Percentiles rank a stretch among this genome's conserved stretches.
Conservation (phyloP, 139 green algal genomes). For the Coelastrella sp. region DNA sequence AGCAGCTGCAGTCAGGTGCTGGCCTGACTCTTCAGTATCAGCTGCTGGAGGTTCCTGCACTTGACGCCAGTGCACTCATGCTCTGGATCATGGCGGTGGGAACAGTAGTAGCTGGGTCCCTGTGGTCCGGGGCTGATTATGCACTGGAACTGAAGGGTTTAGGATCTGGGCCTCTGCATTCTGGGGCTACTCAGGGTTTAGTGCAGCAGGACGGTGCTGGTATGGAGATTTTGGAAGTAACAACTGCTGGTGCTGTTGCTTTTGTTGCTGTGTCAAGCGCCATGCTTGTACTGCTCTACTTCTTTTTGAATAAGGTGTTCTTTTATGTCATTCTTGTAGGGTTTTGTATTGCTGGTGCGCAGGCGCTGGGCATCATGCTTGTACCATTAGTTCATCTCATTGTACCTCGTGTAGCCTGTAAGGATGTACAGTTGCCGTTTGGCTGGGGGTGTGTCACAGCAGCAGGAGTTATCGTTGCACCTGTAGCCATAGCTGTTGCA, state of each 20-base stretch:
- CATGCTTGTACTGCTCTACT: slow-evolving; percentile 83
- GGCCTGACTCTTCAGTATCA: slow-evolving; percentile 8
- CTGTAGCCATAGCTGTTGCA: slow-evolving; percentile 47
- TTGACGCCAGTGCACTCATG: slow-evolving; percentile 64
- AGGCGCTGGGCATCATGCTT: slow-evolving; percentile 60
- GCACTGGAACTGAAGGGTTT: slow-evolving; percentile 21
- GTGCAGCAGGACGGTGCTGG: neutral
- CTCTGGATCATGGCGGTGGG: slow-evolving; percentile 81
- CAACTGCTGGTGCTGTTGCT: slow-evolving; percentile 57
- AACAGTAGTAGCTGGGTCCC: slow-evolving; percentile 57
- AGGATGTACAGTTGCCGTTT: slow-evolving; percentile 16
- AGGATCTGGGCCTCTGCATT: neutral
- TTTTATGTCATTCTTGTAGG: slow-evolving; percentile 72
- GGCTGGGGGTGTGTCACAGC: slow-evolving; percentile 7
- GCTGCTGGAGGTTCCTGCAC: slow-evolving; percentile 37
- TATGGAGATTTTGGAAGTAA: slow-evolving; percentile 61
- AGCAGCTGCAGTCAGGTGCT: slow-evolving; percentile 3
- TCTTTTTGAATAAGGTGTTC: slow-evolving; percentile 75
- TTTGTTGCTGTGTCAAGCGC: slow-evolving; percentile 75
- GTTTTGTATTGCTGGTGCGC: slow-evolving; percentile 67
- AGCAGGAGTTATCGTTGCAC: slow-evolving; percentile 30
- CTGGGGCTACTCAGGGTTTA: neutral
- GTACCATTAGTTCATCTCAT: slow-evolving; percentile 28
- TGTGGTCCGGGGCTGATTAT: slow-evolving; percentile 74
- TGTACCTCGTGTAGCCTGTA: neutral